phyloP scores from a whole-genome alignment of 176 grass and related monocot species.

The Poa pratensis region DNA sequence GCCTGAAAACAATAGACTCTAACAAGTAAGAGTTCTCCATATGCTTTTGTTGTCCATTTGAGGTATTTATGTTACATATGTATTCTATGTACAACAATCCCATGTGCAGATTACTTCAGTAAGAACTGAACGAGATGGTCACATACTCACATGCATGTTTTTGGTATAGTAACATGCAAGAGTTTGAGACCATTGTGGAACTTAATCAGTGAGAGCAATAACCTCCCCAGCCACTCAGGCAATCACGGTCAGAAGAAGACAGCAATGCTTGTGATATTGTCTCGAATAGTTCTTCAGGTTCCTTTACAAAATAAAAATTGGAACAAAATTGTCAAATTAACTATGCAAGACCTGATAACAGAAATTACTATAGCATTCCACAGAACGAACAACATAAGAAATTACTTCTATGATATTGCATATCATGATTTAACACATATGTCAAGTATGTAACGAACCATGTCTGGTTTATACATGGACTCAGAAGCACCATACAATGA shows the following conservation, averaged over 20 bases:
- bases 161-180: neutral
- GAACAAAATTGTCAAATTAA: slow-evolving; percentile 6
- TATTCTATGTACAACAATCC: too few relatives aligned
- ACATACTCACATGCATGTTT: neutral
- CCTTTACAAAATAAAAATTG: slow-evolving; percentile 52
- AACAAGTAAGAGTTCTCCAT: too few relatives aligned
- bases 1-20: too few relatives aligned
- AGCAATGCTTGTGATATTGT: slow-evolving; percentile 63
- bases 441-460: neutral
- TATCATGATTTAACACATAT: neutral
- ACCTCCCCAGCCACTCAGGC: slow-evolving; percentile 40
- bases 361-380: neutral
- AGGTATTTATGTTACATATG: too few relatives aligned
- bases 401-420: neutral
- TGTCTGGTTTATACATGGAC: slow-evolving; percentile 59
- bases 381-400: slow-evolving; percentile 3
- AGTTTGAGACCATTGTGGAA: slow-evolving; percentile 2
- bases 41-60: too few relatives aligned
- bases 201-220: slow-evolving; percentile 78
- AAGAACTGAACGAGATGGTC: too few relatives aligned
- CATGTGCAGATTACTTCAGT: too few relatives aligned
- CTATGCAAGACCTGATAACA: neutral
- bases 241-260: slow-evolving; percentile 79
- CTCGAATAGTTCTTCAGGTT: slow-evolving; percentile 30
- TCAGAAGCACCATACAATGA: slow-evolving; percentile 86